phyloP scores from a whole-genome alignment of 805 yeast genomes.

The Cyberlindnera japonica region DNA sequence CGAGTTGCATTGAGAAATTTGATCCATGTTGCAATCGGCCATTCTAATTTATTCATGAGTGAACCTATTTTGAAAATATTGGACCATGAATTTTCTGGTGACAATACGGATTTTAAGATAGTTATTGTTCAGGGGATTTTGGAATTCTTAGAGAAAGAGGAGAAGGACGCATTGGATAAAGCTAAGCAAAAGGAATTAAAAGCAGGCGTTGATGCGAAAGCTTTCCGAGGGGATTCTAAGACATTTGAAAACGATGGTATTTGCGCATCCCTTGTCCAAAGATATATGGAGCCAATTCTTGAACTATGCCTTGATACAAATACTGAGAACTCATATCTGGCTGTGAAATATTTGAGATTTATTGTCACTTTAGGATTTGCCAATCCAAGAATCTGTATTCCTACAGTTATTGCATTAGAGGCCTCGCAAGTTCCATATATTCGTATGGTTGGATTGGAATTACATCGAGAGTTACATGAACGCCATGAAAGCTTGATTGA shows the following conservation, averaged over 20 bases:
- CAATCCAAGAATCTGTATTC: conserved; percentile 66
- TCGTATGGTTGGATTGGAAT: conserved; percentile 43
- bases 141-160: conserved; percentile 57
- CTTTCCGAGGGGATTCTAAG: conserved; percentile 52
- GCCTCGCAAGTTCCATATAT: conserved; percentile 45
- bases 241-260: conserved; percentile 61
- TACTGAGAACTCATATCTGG: conserved; percentile 43
- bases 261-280: conserved; percentile 66
- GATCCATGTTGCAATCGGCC: conserved; percentile 54
- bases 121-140: conserved; percentile 54
- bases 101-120: conserved; percentile 41
- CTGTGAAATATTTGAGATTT: conserved; percentile 51
- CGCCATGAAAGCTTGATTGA: conserved; percentile 73
- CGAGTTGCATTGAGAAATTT: conserved; percentile 55
- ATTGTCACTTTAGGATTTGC: conserved; percentile 65
- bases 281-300: conserved; percentile 50
- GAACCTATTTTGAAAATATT: conserved; percentile 49
- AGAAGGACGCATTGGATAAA: conserved; percentile 38
- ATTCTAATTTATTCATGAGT: conserved; percentile 63
- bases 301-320: conserved; percentile 45
- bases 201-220: conserved; percentile 37
- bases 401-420: conserved; percentile 68
- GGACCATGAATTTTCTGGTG: conserved; percentile 43
- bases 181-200: conserved; percentile 37
- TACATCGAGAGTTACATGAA: conserved; percentile 54